A percentile compares a stretch with the other conserved stretches of the same genome.
Conservation (phyloP, 768 basidiomycete species). For the Serendipita vermifera region DNA sequence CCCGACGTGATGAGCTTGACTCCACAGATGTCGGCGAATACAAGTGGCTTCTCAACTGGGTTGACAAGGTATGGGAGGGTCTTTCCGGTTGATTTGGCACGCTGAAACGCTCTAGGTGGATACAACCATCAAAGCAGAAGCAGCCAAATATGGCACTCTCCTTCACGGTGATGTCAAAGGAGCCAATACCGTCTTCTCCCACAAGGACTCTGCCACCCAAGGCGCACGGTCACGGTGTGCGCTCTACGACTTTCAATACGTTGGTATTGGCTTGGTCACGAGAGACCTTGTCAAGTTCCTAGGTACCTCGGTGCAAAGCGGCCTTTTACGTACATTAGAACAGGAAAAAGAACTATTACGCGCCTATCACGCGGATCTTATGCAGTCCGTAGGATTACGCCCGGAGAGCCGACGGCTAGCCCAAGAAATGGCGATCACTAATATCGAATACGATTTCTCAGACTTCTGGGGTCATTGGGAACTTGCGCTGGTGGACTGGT, state of each 20-base stretch:
- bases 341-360: conserved; percentile 3
- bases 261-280: neutral
- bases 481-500: conserved; percentile 11
- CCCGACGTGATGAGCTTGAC: conserved; percentile 11
- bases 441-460: neutral
- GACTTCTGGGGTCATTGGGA: conserved; percentile 7
- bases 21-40: neutral
- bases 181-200: conserved; percentile 10
- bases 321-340: neutral
- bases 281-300: conserved; percentile 11
- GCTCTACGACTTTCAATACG: conserved; percentile 11
- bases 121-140: neutral
- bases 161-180: conserved; percentile 12
- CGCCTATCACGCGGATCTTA: conserved; percentile 3
- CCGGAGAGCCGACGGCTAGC: neutral
- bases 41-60: conserved; percentile 7
- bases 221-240: neutral
- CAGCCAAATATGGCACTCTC: conserved; percentile 3
- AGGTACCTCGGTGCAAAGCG: neutral
- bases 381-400: neutral
- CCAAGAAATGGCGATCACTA: neutral
- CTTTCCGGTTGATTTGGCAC: neutral
- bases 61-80: conserved; percentile 2
- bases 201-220: neutral
- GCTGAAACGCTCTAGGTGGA: conserved; percentile 1